A percentile compares a stretch with the other conserved stretches of the same genome.
Evolutionary conservation across 257 asterid genomes (phyloP).

Genomic region (Forsythia viridissima): DNA sequence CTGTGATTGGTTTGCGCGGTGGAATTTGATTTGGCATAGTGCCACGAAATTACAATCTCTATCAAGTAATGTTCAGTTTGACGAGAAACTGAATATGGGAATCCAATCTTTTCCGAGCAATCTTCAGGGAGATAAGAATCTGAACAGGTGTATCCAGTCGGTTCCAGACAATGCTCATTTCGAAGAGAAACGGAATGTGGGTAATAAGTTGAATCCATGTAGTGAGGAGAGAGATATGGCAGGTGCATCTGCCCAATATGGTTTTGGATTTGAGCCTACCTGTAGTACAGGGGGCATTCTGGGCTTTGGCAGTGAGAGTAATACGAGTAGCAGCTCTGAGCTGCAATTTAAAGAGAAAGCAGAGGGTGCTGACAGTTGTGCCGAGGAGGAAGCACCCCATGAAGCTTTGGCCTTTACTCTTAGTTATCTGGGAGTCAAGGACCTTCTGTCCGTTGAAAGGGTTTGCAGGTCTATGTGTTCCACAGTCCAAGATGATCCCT

Average conservation of each 20-base stretch:
- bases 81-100: constrained; percentile 29
- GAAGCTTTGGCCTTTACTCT: constrained; percentile 54
- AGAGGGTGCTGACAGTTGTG: constrained; percentile 34
- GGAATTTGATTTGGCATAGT: constrained; percentile 55
- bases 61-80: constrained; percentile 27
- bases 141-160: constrained; percentile 21
- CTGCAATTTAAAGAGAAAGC: constrained; percentile 28
- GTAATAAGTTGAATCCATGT: constrained; percentile 17
- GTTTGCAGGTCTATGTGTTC: constrained; percentile 60
- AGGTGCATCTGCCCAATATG: constrained; percentile 29
- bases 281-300: constrained; percentile 26
- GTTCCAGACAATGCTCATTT: constrained; percentile 24
- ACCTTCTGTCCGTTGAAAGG: constrained; percentile 65
- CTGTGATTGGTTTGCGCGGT: constrained; percentile 48
- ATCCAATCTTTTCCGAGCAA: constrained; percentile 35
- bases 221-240: constrained; percentile 35
- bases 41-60: constrained; percentile 45
- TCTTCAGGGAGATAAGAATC: constrained; percentile 29
- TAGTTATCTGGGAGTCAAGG: constrained; percentile 63
- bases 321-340: constrained; percentile 25
- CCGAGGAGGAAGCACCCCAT: constrained; percentile 46
- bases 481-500: constrained; percentile 51
- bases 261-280: constrained; percentile 17
- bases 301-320: constrained; percentile 29
- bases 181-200: constrained; percentile 27